phyloP scores from a whole-genome alignment of 768 basidiomycete species.

The Lepiota subincarnata region DNA sequence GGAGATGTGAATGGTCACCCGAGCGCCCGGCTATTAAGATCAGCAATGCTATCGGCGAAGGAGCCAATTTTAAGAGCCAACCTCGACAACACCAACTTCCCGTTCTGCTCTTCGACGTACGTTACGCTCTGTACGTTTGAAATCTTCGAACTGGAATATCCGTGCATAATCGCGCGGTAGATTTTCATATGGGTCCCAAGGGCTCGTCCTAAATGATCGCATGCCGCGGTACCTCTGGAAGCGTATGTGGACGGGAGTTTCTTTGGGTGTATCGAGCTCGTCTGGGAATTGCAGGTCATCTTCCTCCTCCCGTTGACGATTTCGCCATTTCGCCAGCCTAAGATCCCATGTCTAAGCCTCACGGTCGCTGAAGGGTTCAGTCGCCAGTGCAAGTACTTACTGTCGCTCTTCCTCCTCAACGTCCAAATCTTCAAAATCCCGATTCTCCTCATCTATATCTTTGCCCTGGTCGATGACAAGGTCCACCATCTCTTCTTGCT shows the following conservation, averaged over 20 bases:
- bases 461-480: conserved; percentile 52
- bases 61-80: conserved; percentile 29
- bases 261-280: conserved; percentile 91
- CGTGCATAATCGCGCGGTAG: conserved; percentile 90
- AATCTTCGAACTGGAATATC: conserved; percentile 97
- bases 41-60: not conserved
- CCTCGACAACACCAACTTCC: conserved; percentile 61
- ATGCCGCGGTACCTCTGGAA: conserved; percentile 93
- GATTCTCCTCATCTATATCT: conserved; percentile 55
- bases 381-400: conserved; percentile 38
- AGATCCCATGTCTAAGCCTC: not conserved
- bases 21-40: conserved; percentile 62
- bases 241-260: conserved; percentile 70
- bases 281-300: conserved; percentile 91
- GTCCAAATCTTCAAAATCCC: conserved; percentile 72
- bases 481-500: conserved; percentile 57
- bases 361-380: not conserved
- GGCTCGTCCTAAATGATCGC: conserved; percentile 89
- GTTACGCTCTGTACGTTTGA: conserved; percentile 75
- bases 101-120: conserved; percentile 64
- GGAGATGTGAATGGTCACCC: conserved; percentile 74
- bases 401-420: conserved; percentile 83
- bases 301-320: conserved; percentile 68
- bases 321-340: conserved; percentile 69
- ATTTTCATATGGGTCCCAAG: conserved; percentile 98